Base-by-base conservation (phyloP, 768 basidiomycete genomes). In the Pleurotus salmoneostramineus region DNA sequence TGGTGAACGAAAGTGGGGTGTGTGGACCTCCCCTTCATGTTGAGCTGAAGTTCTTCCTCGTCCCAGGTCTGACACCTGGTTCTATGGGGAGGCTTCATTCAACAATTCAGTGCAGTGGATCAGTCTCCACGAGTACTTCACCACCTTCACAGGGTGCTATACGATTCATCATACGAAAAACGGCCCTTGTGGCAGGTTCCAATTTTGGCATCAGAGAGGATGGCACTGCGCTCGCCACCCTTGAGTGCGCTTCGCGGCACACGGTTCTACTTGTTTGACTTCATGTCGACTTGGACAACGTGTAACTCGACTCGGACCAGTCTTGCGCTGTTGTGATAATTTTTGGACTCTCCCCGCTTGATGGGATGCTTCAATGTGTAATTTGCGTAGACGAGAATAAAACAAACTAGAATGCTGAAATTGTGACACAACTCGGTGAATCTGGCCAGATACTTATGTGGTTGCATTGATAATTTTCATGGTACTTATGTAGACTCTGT, bases 171-270 rank as follows among this genome's bases (percentile, higher is more conserved):
- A 49, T 32, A 49, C 48, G 27, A 49, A 32, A 32, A 49, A 40
- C 37, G 8, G 48, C 21, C 33, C 21, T 34, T 34, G 15, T 49
- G 48, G 33, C 33, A 8, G 15, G 33, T 15, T 32, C 11, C 33
- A 8, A 31, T 27, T 27, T 14, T 21, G 36, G 40, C 14, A 14
- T 10, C n/a, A 6, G 31, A 8, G 21, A 27, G 21, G 7, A n/a
- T 12, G 50, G 21, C 6, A 37, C 14, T 14, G 36, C 36, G 33
- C 27, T 11, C 52, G 62, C 64, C 67, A 75, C 77, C 76, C 81
- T 86, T 85, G 62, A 85, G 85, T 82, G 75, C 80, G 83, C 82
- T 85, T 85, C 81, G 84, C 80, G 77, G 83, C 80, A 74, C 80
- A 75, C 71, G 68, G 37, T 35, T 42, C 7, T n/a, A 51, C 32